Conservation (phyloP, 2,329 filamentous ascomycete genomes). For the Botrytis paeoniae region DNA sequence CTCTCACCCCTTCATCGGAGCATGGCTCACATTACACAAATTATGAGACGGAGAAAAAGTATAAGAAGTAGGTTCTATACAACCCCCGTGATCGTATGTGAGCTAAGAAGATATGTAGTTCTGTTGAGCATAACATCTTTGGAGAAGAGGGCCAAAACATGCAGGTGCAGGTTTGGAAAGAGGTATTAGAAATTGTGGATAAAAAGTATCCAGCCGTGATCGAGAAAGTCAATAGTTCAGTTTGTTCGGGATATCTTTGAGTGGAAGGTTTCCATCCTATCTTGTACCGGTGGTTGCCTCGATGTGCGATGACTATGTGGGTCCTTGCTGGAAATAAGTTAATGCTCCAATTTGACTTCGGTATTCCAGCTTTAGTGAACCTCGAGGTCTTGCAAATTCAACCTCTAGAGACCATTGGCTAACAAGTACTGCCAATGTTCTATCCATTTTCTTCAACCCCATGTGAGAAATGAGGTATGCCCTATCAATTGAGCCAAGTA, state of each 20-base stretch:
- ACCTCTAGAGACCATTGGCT: background rate
- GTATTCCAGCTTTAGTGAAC: background rate
- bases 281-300: background rate
- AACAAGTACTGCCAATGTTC: background rate
- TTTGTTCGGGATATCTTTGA: background rate
- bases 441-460: background rate
- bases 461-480: background rate
- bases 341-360: background rate
- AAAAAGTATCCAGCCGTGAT: slow-evolving; percentile 21
- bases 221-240: background rate
- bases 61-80: slow-evolving; percentile 27
- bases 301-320: background rate
- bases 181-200: slow-evolving; percentile 29
- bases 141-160: slow-evolving; percentile 31
- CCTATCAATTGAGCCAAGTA: background rate
- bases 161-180: slow-evolving; percentile 31
- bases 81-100: background rate
- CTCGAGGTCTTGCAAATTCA: background rate
- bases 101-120: slow-evolving; percentile 18
- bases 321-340: background rate
- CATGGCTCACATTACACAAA: slow-evolving; percentile 32
- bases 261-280: background rate
- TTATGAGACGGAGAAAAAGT: slow-evolving; percentile 30
- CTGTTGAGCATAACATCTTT: slow-evolving; percentile 27
- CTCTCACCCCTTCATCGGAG: slow-evolving; percentile 30